These are phyloP conservation scores for Aspergillus terreus DNA, from an alignment of 2,329 filamentous ascomycete species.

Conservation along the genomic window DNA sequence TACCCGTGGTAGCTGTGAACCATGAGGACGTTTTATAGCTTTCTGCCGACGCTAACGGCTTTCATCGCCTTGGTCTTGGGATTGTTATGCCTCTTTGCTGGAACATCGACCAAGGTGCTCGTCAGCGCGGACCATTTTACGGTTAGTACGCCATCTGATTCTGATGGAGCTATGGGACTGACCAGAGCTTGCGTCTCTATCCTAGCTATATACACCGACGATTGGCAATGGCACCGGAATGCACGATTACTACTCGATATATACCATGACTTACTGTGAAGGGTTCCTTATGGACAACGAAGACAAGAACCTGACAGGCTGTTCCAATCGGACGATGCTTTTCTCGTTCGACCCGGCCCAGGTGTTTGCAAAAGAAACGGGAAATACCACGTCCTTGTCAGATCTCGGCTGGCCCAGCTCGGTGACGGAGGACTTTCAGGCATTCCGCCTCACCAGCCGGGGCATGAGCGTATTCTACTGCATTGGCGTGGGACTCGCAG, in stretches of 20 bases:
- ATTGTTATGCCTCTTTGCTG: constrained; percentile 60
- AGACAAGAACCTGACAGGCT: constrained; percentile 51
- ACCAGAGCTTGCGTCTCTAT: constrained; percentile 17
- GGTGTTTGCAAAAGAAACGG: constrained; percentile 49
- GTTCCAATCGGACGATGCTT: constrained; percentile 51
- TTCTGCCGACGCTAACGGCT: constrained; percentile 51
- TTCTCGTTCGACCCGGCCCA: constrained; percentile 56
- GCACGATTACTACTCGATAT: constrained; percentile 59
- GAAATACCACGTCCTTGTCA: constrained; percentile 46
- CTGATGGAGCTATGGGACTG: constrained; percentile 20
- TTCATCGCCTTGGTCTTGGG: constrained; percentile 55
- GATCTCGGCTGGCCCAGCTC: constrained; percentile 56
- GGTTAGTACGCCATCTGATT: constrained; percentile 31
- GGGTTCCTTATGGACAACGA: constrained; percentile 37
- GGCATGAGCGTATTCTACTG: constrained; percentile 59
- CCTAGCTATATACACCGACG: constrained; percentile 31
- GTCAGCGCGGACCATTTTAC: constrained; percentile 56
- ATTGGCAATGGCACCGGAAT: constrained; percentile 50
- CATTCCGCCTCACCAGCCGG: constrained; percentile 48
- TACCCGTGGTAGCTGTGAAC: neutral
- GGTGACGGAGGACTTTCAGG: constrained; percentile 52
- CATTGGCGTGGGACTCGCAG: constrained; percentile 53
- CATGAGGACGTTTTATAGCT: constrained; percentile 13
- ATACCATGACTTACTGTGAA: constrained; percentile 59
- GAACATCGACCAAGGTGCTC: constrained; percentile 54